Conservation (phyloP, 2,329 filamentous ascomycete species). For the Fusarium sp. region DNA sequence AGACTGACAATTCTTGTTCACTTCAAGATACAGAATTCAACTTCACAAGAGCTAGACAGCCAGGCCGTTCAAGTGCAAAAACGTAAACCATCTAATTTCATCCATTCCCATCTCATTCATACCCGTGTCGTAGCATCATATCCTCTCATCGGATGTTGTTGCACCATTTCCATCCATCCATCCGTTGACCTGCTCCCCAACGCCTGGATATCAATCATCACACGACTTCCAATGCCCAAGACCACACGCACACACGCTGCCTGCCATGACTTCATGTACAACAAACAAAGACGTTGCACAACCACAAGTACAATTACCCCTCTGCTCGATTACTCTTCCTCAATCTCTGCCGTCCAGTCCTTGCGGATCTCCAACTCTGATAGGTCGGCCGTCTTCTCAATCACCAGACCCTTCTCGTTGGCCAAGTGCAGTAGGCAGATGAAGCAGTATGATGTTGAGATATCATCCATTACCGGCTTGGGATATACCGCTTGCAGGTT, state of each 20-base stretch:
- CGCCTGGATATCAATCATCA: constrained; percentile 39
- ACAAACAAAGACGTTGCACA: constrained; percentile 9
- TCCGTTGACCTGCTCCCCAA: constrained; percentile 23
- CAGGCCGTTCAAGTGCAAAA: not conserved
- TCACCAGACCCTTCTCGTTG: constrained; percentile 89
- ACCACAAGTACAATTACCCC: not conserved
- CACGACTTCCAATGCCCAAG: constrained; percentile 22
- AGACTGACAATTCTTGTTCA: not conserved
- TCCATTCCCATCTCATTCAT: constrained; percentile 4
- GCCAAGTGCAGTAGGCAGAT: constrained; percentile 92
- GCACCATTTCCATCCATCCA: not conserved
- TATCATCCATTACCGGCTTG: constrained; percentile 87
- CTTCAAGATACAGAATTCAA: not conserved
- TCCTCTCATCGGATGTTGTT: constrained; percentile 25
- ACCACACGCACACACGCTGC: not conserved
- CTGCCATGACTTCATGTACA: constrained; percentile 6
- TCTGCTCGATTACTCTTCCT: constrained; percentile 49
- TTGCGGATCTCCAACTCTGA: constrained; percentile 71
- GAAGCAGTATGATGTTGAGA: constrained; percentile 93
- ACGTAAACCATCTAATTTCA: constrained; percentile 2
- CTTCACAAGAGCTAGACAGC: not conserved
- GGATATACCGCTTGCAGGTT: constrained; percentile 87
- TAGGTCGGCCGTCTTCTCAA: constrained; percentile 72
- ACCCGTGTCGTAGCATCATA: constrained; percentile 27
- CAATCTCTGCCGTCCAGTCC: constrained; percentile 70